Conservation (phyloP, 257 asterid genomes). For the Anisodus tanguticus region DNA sequence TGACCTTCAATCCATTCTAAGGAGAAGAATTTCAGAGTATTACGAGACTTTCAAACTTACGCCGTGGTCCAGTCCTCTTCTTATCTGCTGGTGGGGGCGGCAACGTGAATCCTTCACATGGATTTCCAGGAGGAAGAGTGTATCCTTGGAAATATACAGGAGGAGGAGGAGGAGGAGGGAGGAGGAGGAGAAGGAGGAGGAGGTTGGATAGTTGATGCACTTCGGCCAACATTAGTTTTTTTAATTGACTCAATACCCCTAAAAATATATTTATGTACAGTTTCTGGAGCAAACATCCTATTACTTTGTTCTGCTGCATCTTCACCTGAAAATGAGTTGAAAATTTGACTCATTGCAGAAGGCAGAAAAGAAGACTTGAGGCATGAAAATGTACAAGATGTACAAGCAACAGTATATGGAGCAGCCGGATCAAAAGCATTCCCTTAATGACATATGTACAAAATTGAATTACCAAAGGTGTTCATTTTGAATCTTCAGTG, state of each 20-base stretch:
- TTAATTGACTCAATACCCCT: conserved; percentile 30
- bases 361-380: background rate
- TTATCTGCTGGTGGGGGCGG: conserved; percentile 97
- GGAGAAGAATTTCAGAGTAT: background rate
- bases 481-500: background rate
- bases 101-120: conserved; percentile 78
- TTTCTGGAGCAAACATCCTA: conserved; percentile 42
- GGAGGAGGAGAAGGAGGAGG: conserved; percentile 35
- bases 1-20: background rate
- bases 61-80: conserved; percentile 92
- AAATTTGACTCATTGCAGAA: background rate
- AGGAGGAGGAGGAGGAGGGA: conserved; percentile 36
- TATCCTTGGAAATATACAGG: conserved; percentile 72
- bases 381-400: background rate
- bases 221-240: conserved; percentile 36
- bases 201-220: conserved; percentile 33
- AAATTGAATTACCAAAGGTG: background rate
- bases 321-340: conserved; percentile 61
- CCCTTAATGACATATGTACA: background rate
- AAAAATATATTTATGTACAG: conserved; percentile 32
- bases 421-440: background rate
- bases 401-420: conserved; percentile 19
- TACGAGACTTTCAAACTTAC: conserved; percentile 54
- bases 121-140: conserved; percentile 89
- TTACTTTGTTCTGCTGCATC: conserved; percentile 50